Evolutionary conservation across 306 rosid species (phyloP).

Genomic region (Pueraria montana): DNA sequence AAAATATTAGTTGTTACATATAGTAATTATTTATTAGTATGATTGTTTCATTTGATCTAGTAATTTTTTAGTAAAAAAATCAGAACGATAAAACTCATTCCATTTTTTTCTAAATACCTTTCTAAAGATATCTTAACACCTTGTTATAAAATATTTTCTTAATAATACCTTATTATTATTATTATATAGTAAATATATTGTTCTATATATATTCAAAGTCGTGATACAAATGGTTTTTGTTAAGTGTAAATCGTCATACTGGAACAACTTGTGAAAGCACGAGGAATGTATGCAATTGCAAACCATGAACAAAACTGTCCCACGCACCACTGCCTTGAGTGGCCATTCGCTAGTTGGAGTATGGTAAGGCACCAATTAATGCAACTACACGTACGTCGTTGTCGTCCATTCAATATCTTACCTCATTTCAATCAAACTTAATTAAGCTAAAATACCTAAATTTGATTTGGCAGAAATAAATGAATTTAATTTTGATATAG

Average conservation of each 20-base stretch:
- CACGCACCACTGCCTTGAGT: background rate
- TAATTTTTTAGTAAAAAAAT: background rate
- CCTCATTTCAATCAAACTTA: background rate
- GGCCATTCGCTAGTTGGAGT: background rate
- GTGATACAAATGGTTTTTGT: background rate
- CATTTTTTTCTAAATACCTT: background rate
- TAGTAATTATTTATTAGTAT: background rate
- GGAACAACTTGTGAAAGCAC: background rate
- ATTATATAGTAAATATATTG: background rate
- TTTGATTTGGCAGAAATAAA: background rate
- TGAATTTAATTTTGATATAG: background rate
- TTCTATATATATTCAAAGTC: background rate
- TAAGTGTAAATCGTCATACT: no score
- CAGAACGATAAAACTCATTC: background rate
- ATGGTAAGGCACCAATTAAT: background rate
- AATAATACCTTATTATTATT: background rate
- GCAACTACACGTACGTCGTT: background rate
- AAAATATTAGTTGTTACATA: no score
- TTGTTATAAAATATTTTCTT: background rate
- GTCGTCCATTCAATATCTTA: background rate
- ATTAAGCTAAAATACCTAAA: background rate
- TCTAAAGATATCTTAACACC: background rate
- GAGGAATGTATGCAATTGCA: constrained; percentile 1
- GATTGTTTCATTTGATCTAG: background rate
- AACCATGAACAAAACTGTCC: background rate